Base-by-base conservation (phyloP, 2,329 filamentous ascomycete genomes). In the Cordyceps javanica region DNA sequence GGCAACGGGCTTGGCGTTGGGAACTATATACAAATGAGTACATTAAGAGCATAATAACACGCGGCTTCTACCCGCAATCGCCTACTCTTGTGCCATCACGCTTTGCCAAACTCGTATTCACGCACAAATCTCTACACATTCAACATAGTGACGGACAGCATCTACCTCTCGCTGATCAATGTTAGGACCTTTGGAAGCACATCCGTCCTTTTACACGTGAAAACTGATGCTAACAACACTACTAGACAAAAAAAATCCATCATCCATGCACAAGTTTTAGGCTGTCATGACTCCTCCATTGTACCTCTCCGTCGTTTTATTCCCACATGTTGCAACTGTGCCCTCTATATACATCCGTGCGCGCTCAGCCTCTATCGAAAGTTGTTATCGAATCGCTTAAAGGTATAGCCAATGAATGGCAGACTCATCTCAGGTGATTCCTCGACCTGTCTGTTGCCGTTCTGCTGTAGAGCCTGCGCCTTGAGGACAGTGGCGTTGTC, bases 371-470 rank as follows among this genome's bases (percentile, higher is more conserved):
- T 75, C 42, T 71, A 86, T 66, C 82, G 79, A 72, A 83, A 86
- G 77, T 85, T 86, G 74, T 85, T 85, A 72, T 87, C 84, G 66
- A 99, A 99, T 61, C 94, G 90, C 84, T 97, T 99, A 80, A 97
- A 99, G 9, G 94, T 76, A 65, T 75, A 75, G 41, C 73, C 73
- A 58, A 75, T 75, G 60, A 75, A 99, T 3, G 94, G 94, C 75
- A 99, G 76, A 75, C 90, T 96, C 85, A 97, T 92, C 75, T 96
- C 93, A 3, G 92, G 91, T 62, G 91, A 87, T 70, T 96, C 89
- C 65, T 93, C 90, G 10, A 81, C 78, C 62, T 73, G 72, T 39
- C 68, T 70, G 16, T 63, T 77, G 64, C 81, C 80, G 53, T 85
- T 84, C 66, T 86, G 81, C 60, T 88, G 86, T 62, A 88, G 82